Evolutionary conservation across 23 red algal species (phyloP).

Genomic region (Gracilaria domingensis): DNA sequence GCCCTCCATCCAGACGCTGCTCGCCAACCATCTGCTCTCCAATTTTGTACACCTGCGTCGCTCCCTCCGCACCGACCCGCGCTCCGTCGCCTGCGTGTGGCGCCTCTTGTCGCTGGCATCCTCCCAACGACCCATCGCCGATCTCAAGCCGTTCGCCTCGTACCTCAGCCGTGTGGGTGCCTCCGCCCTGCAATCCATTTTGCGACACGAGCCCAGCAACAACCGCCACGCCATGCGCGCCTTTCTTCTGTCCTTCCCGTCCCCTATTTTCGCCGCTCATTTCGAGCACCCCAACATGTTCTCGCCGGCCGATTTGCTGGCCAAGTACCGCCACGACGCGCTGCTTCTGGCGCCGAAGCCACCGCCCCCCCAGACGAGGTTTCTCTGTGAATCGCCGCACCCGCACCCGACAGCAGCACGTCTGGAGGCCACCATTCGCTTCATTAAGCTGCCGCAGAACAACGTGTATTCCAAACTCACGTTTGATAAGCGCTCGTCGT

Average conservation of each 20-base stretch:
- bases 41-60: background rate
- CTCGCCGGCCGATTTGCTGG: background rate
- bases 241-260: background rate
- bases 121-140: background rate
- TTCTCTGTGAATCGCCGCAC: constrained; percentile 35
- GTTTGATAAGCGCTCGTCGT: constrained; percentile 29
- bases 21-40: background rate
- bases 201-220: background rate
- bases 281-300: constrained; percentile 11
- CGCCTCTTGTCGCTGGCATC: background rate
- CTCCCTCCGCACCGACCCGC: background rate
- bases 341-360: background rate
- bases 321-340: constrained; percentile 18
- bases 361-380: background rate
- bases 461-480: background rate
- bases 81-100: background rate
- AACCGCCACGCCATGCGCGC: constrained; percentile 13
- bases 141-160: background rate
- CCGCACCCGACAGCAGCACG: constrained; percentile 6
- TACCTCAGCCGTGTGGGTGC: background rate
- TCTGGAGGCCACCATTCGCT: background rate
- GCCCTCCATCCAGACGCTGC: background rate
- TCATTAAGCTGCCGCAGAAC: background rate
- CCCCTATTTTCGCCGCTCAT: background rate
- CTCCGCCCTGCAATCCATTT: background rate